Conservation (phyloP, 148 eudicot genomes). For the Amaranthus cruentus region DNA sequence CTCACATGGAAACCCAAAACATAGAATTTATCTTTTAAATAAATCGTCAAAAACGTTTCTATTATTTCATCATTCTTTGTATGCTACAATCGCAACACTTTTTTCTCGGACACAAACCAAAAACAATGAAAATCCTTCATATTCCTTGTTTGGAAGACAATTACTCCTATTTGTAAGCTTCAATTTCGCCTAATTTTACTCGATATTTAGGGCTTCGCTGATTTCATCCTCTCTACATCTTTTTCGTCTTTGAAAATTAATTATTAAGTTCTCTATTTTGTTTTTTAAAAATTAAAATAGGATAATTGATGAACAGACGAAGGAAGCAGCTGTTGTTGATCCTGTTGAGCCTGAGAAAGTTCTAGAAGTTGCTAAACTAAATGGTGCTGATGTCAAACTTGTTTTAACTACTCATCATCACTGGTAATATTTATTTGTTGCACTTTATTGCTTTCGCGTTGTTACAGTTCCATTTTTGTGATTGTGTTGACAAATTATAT, state of each 20-base stretch:
- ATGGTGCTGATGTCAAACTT: conserved; percentile 47
- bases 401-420: conserved; percentile 96
- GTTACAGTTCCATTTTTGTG: not conserved
- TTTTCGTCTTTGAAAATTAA: not conserved
- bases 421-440: conserved; percentile 37
- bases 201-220: not conserved
- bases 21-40: not conserved
- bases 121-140: conserved; percentile 59
- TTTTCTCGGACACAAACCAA: too few relatives aligned
- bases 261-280: not conserved
- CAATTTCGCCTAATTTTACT: not conserved
- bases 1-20: too few relatives aligned
- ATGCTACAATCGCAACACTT: not conserved
- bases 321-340: conserved; percentile 77
- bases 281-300: conserved; percentile 25
- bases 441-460: not conserved
- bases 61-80: not conserved
- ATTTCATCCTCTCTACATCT: not conserved
- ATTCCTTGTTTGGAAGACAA: conserved; percentile 86
- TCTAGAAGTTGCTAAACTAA: conserved; percentile 52
- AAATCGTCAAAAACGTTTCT: not conserved
- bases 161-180: conserved; percentile 68
- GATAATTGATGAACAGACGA: conserved; percentile 69
- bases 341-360: conserved; percentile 95
- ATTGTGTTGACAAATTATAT: not conserved